Evolutionary conservation across 2,329 filamentous ascomycete genomes (phyloP), one percentile per base, ranked within the genome.

Genomic region (Phyllosticta citrichinensis): DNA sequence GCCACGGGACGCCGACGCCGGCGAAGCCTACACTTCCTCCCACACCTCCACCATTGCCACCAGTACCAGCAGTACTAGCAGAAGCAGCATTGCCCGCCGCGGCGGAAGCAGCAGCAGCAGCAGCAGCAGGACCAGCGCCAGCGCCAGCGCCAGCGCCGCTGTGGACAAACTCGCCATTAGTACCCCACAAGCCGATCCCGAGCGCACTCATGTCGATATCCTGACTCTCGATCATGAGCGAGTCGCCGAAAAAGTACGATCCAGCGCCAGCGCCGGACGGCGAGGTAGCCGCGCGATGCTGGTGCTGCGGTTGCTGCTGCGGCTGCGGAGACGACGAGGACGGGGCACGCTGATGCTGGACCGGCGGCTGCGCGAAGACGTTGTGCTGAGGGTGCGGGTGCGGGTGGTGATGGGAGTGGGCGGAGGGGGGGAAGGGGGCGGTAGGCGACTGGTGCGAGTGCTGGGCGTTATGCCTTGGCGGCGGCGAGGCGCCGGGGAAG

Each of bases 171-270:
- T 30, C 27, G 5, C 27, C 5, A 1, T 8, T 30, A 30, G 27
- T 1, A 30, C 27, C 27, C 1, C 27, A 6, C 1, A 30, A 5
- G 1, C 27, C 27, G 9, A 30, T 30, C 0, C 84, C 85, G 19
- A 91, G 74, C 4, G 83, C 76, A 24, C 82, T 83, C 78, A 92
- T 87, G 64, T 92, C 87, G 35, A 93, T 84, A 65, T 92, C 87
- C 64, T 89, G 87, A 63, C 84, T 87, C 69, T 90, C 85, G 65
- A 92, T 89, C 63, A 88, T 85, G 74, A 91, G 87, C 33, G 33
- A 40, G 62, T 79, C 75, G 4, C 75, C 74, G 55, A 79, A 72
- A 52, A 11, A 40, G 33, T 40, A 40, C 10, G 33, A 17, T 9
- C 33, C 33, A 11, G 11, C 10, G 8, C 10, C 33, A 9, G 33